A percentile compares a stretch with the other conserved stretches of the same genome.
These are phyloP conservation scores for Cyclotella atomus DNA, from an alignment of 108 stramenopile genomes.

Conservation along the genomic window DNA sequence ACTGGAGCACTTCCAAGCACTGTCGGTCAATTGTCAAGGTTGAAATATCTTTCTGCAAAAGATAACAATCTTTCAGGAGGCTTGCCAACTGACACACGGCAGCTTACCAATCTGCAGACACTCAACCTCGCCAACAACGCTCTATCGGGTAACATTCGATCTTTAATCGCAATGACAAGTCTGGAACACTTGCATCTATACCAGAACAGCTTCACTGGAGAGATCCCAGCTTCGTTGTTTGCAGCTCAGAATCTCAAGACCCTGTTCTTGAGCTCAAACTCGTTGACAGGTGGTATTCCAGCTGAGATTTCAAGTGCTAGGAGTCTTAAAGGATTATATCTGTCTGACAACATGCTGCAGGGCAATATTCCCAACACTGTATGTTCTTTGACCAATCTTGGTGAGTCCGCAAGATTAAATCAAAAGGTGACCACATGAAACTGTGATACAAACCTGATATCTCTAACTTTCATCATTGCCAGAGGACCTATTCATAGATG, in stretches of 20 bases:
- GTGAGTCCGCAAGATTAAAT: slow-evolving; percentile 35
- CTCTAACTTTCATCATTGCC: not conserved
- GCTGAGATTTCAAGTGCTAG: slow-evolving; percentile 34
- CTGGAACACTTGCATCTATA: slow-evolving; percentile 39
- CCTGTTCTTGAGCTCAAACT: slow-evolving; percentile 48
- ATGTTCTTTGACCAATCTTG: slow-evolving; percentile 51
- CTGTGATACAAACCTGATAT: no score
- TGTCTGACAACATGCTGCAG: slow-evolving; percentile 63
- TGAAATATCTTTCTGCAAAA: slow-evolving; percentile 56
- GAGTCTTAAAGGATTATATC: slow-evolving; percentile 56
- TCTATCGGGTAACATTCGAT: slow-evolving; percentile 22
- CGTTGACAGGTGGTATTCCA: slow-evolving; percentile 57
- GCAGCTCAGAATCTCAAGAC: slow-evolving; percentile 22
- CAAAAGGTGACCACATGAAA: not conserved
- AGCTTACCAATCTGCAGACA: slow-evolving; percentile 43
- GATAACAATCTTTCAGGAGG: slow-evolving; percentile 53
- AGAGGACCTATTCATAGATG: slow-evolving; percentile 44
- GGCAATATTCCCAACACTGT: slow-evolving; percentile 62
- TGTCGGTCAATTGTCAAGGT: slow-evolving; percentile 51
- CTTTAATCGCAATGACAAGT: slow-evolving; percentile 19
- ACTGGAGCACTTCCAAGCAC: slow-evolving; percentile 46
- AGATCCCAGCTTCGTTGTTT: slow-evolving; percentile 24
- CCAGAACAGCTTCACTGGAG: slow-evolving; percentile 41
- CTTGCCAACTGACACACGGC: slow-evolving; percentile 42
- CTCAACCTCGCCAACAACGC: slow-evolving; percentile 51